Evolutionary conservation across 1,139 yeast species (phyloP), one percentile per base, ranked within the genome.

Genomic region (Suhomyces anneliseae): DNA sequence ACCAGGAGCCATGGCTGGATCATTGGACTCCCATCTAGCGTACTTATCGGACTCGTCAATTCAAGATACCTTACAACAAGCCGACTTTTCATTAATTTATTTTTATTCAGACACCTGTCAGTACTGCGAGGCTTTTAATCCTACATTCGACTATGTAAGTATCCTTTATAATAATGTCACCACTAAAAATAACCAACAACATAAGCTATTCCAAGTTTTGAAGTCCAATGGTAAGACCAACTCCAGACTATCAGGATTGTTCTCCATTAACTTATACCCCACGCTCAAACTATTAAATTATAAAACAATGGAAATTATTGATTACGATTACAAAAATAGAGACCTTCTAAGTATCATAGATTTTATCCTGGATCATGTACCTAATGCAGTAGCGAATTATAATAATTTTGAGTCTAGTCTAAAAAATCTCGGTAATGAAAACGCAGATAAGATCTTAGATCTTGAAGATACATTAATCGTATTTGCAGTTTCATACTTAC

Each of bases 41-140:
- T 63, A 59, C 41, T 53, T 66, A 7, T 24, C 12, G 36, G 53
- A 48, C 31, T 68, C 64, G 42, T 33, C 42, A 11, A 55, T 64
- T 27, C 55, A 54, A 36, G 38, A 42, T 10, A 55, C 57, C 1
- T 53, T 68, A 24, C 60, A 39, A 15, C 44, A 42, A 15, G 62
- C 70, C 15, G 58, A 59, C 14, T 71, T 59, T 53, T 69, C 80
- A 5, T 61, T 76, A 39, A 71, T 77, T 24, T 74, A 72, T 55
- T 76, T 76, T 51, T 68, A 63, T 47, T 67, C 74, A 7, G 69
- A 70, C 6, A 53, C 57, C 12, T 77, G 82, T 54, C 54, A 58
- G 44, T 70, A 65, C 50, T 77, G 82, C 57, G 51, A 55, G 5
- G 48, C 56, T 14, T 66, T 77, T 49, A 63, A 66, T 24, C 76